A percentile compares a stretch with the other conserved stretches of the same genome.
phyloP scores from a whole-genome alignment of 192 early-diverging fungal species.

The Coemansia sp. region DNA sequence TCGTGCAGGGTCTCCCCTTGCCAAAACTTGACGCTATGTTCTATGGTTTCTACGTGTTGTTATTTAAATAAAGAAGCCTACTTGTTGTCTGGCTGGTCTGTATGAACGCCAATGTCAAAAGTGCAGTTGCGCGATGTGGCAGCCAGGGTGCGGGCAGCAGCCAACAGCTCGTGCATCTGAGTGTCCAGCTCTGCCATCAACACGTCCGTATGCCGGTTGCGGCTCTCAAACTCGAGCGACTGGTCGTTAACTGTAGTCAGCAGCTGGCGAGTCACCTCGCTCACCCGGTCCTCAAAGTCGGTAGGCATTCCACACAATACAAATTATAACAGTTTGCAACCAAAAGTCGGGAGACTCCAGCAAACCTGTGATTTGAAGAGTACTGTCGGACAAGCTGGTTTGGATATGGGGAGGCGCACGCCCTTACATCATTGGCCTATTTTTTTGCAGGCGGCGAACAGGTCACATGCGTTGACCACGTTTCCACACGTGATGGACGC shows the following conservation, averaged over 20 bases:
- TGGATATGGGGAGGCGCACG: background rate
- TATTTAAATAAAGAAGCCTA: background rate
- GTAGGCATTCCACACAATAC: constrained; percentile 10
- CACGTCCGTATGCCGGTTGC: constrained; percentile 11
- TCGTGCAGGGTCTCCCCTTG: too few species aligned
- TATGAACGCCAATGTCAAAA: constrained; percentile 18
- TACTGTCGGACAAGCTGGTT: background rate
- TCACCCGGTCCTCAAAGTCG: constrained; percentile 33
- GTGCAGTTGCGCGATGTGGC: constrained; percentile 26
- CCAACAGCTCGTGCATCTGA: constrained; percentile 33
- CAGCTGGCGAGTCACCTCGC: constrained; percentile 28
- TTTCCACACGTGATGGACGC: background rate
- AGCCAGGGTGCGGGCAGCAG: constrained; percentile 23
- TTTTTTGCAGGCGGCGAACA: background rate
- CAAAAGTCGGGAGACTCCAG: too few species aligned
- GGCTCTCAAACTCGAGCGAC: constrained; percentile 21
- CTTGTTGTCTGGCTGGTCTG: background rate
- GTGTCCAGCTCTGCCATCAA: constrained; percentile 46
- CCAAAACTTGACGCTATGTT: too few species aligned
- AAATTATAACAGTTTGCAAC: background rate
- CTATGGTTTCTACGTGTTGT: too few species aligned
- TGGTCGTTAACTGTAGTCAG: constrained; percentile 22
- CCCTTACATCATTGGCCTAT: background rate
- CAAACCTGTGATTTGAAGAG: background rate
- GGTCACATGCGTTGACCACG: constrained; percentile 5